Base-by-base conservation (phyloP, 2,329 filamentous ascomycete genomes). In the Escovopsis weberi region DNA sequence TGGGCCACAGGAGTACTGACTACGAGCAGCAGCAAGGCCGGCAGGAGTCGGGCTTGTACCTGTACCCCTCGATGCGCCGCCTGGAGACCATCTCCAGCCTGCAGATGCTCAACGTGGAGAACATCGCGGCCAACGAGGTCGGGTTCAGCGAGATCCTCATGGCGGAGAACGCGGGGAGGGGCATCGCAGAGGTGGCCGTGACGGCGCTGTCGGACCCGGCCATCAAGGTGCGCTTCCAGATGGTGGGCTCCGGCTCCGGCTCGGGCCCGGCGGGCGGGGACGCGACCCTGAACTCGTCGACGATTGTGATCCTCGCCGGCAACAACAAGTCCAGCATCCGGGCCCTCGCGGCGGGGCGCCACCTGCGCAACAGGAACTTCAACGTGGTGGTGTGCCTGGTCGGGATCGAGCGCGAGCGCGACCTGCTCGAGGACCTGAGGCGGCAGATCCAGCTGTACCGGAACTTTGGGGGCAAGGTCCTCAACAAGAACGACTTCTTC, bases 81-180 rank as follows among this genome's bases (percentile, higher is more conserved):
- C 63, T 79, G 26, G 77, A 81, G 51, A 67, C 75, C 5, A 74
- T 82, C 28, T 80, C 77, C 15, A 72, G 89, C 6, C 67, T 91
- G 34, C 86, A 94, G 55, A 91, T 95, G 76, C 74, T 94, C 26
- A 89, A 91, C 48, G 75, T 96, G 1, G 91, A 96, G 62, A 88
- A 91, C 54, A 84, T 93, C 43, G 87, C 88, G 0, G 81, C 87
- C 46, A 82, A 85, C 36, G 87, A 95, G 50, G 76, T 93, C 44
- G 87, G 87, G 5, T 69, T 96, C 38, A 84, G 81, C 0, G 86
- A 94, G 57, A 85, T 91, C 42, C 80, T 95, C 60, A 85, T 96
- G 67, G 80, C 85, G 1, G 91, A 96, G 56, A 95, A 89, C 56
- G 84, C 88, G 1, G 89, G 85, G 15, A 78, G 89, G 26, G 85